A percentile compares a stretch with the other conserved stretches of the same genome.
These are phyloP conservation scores for Eremochloa ophiuroides DNA, from an alignment of 176 grass and related monocot genomes.

Conservation along the genomic window DNA sequence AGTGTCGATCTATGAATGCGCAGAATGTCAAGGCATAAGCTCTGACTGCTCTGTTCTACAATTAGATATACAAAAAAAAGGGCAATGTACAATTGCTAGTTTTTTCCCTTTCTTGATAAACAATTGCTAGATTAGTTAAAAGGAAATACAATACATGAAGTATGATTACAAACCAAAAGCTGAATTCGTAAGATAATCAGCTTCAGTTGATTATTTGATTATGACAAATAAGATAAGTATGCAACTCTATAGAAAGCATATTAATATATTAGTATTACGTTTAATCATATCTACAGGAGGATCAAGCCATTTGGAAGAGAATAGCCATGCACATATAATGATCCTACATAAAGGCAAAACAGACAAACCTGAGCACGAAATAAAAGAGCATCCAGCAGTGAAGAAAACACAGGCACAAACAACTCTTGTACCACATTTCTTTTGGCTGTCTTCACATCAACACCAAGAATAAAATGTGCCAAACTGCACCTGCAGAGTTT, in stretches of 20 bases:
- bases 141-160: constrained; percentile 1
- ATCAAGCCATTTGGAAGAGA: background rate
- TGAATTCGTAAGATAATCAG: constrained; percentile 4
- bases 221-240: constrained; percentile 7
- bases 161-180: constrained; percentile 5
- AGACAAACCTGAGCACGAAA: constrained; percentile 67
- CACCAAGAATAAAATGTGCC: constrained; percentile 65
- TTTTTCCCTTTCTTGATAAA: background rate
- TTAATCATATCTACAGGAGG: background rate
- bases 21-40: constrained; percentile 24
- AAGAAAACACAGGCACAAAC: constrained; percentile 80
- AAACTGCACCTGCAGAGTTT: constrained; percentile 81
- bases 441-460: constrained; percentile 52
- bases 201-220: background rate
- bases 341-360: constrained; percentile 5
- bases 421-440: constrained; percentile 49
- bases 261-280: background rate
- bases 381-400: constrained; percentile 80
- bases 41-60: no score
- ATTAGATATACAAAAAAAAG: constrained; percentile 15
- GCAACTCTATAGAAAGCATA: background rate
- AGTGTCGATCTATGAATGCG: constrained; percentile 47
- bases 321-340: background rate
- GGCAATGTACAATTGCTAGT: background rate
- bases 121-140: background rate